Conservation (phyloP, 1,139 yeast species). For the Lodderomyces pseudojiufengensis region DNA sequence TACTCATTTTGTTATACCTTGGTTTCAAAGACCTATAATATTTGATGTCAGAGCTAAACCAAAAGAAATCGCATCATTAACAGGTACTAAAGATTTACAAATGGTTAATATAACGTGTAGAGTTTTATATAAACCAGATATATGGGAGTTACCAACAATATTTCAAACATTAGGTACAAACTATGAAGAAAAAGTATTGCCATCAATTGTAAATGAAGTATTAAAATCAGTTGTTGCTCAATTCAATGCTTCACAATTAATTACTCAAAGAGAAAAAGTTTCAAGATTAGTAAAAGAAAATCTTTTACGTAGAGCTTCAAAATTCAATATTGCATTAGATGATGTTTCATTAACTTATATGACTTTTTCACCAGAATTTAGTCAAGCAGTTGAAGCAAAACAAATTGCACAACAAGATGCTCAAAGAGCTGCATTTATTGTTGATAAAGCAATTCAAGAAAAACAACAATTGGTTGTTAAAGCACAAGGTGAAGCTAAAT, state of each 20-base stretch:
- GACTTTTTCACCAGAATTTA: slow-evolving; percentile 98
- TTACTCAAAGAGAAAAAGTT: slow-evolving; percentile 96
- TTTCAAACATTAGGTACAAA: slow-evolving; percentile 90
- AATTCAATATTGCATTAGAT: slow-evolving; percentile 82
- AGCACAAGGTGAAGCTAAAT: slow-evolving; percentile 98
- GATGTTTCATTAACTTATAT: slow-evolving; percentile 94
- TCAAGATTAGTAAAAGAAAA: slow-evolving; percentile 88
- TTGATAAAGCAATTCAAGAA: slow-evolving; percentile 96
- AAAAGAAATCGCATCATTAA: slow-evolving; percentile 91
- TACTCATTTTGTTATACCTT: slow-evolving; percentile 89
- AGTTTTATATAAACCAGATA: slow-evolving; percentile 87
- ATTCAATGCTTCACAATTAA: slow-evolving; percentile 95
- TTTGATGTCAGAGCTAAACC: slow-evolving; percentile 98
- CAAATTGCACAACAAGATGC: slow-evolving; percentile 99
- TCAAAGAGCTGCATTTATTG: slow-evolving; percentile 94
- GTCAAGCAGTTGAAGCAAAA: slow-evolving; percentile 96
- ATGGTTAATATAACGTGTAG: slow-evolving; percentile 99
- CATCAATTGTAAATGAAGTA: slow-evolving; percentile 95
- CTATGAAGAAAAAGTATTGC: slow-evolving; percentile 94
- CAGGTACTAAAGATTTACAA: slow-evolving; percentile 97
- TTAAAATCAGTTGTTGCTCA: slow-evolving; percentile 96
- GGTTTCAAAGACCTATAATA: slow-evolving; percentile 90
- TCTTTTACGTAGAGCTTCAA: slow-evolving; percentile 85
- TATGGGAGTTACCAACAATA: slow-evolving; percentile 72
- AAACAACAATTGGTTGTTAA: slow-evolving; percentile 94